These are phyloP conservation scores for Solanum sejunctum DNA, from an alignment of 257 asterid genomes.

Conservation along the genomic window DNA sequence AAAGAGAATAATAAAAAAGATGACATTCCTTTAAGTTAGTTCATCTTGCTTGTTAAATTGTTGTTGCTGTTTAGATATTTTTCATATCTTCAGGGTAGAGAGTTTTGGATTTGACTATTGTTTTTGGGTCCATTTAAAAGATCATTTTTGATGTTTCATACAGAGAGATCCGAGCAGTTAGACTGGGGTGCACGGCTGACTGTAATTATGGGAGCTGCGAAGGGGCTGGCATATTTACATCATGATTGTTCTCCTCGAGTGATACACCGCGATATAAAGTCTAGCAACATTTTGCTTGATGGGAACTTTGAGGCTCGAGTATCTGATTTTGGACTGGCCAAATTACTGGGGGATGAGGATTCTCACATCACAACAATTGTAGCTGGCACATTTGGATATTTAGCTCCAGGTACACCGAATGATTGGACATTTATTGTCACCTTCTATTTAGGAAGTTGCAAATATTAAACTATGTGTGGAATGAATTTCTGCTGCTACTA, in stretches of 20 bases:
- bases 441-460: neutral
- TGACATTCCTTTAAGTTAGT: neutral
- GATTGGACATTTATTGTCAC: neutral
- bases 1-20: neutral
- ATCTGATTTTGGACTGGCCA: constrained; percentile 93
- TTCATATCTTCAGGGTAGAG: neutral
- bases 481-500: neutral
- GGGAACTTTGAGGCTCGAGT: constrained; percentile 87
- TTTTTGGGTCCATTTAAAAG: neutral
- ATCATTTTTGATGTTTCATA: constrained; percentile 4
- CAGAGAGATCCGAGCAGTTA: constrained; percentile 71
- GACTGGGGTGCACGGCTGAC: constrained; percentile 90
- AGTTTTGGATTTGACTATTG: constrained; percentile 2
- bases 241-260: constrained; percentile 95
- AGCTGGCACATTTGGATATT: constrained; percentile 95
- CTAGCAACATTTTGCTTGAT: constrained; percentile 91
- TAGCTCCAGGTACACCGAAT: constrained; percentile 70
- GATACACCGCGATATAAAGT: constrained; percentile 85
- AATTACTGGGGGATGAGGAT: constrained; percentile 82
- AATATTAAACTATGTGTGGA: neutral
- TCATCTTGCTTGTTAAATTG: neutral
- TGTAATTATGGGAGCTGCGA: constrained; percentile 85
- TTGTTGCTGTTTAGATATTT: neutral
- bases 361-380: constrained; percentile 96
- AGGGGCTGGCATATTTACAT: constrained; percentile 89